Percentiles rank a stretch among this genome's conserved stretches.
These are phyloP conservation scores for Candida pseudoviswanathii DNA, from an alignment of 1,139 yeast genomes.

Conservation along the genomic window DNA sequence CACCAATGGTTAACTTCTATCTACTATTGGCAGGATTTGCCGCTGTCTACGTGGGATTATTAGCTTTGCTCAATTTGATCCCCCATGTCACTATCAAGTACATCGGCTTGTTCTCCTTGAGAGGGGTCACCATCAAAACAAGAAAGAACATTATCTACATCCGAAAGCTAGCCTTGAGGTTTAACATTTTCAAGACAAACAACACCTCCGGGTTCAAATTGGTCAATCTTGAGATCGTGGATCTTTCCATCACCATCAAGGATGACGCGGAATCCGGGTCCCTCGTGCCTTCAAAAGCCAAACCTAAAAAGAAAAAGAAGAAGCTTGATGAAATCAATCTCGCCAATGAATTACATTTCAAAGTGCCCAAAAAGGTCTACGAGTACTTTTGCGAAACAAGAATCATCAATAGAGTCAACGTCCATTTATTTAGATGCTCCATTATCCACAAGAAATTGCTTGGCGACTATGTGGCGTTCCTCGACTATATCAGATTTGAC, in stretches of 20 bases:
- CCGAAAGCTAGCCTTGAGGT: conserved; percentile 25
- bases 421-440: conserved; percentile 31
- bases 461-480: conserved; percentile 20
- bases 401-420: conserved; percentile 33
- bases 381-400: conserved; percentile 21
- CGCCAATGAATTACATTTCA: conserved; percentile 11
- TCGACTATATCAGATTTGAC: conserved; percentile 38
- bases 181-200: conserved; percentile 27
- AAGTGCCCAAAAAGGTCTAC: conserved; percentile 16
- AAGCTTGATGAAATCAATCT: conserved; percentile 11
- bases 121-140: conserved; percentile 29
- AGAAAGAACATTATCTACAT: conserved; percentile 22
- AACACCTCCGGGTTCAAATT: conserved; percentile 33
- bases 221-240: conserved; percentile 32
- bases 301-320: neutral
- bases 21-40: conserved; percentile 10
- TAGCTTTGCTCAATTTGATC: conserved; percentile 30
- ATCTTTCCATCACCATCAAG: conserved; percentile 22
- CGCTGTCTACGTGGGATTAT: conserved; percentile 21
- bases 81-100: conserved; percentile 38
- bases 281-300: neutral
- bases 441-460: conserved; percentile 21
- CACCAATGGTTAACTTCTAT: conserved; percentile 9
- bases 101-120: conserved; percentile 40
- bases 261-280: neutral